These are phyloP conservation scores for Buxus sempervirens DNA, from an alignment of 164 flowering plant species.

Conservation along the genomic window DNA sequence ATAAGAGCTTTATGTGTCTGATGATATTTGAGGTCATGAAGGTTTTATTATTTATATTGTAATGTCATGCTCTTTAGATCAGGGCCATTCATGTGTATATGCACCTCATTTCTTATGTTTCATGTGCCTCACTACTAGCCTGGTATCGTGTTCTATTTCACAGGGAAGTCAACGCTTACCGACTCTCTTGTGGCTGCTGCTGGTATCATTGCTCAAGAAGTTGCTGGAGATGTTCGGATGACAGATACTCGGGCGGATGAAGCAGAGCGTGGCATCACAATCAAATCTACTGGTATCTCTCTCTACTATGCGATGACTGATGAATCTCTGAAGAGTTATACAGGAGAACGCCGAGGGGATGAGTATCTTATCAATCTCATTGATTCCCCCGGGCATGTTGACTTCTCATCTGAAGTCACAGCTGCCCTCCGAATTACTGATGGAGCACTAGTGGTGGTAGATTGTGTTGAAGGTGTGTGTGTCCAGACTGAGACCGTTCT, in stretches of 20 bases:
- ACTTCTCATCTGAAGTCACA: conserved; percentile 29
- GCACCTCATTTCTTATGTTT: too few relatives aligned
- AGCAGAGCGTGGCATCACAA: conserved; percentile 19
- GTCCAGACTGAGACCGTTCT: conserved; percentile 33
- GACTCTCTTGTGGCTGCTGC: conserved; percentile 58
- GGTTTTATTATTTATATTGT: too few relatives aligned
- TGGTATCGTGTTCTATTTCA: background rate
- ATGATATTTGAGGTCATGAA: background rate
- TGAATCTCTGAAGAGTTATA: conserved; percentile 18
- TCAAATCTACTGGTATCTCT: conserved; percentile 28
- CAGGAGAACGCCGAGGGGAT: conserved; percentile 24
- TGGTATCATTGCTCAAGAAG: conserved; percentile 64
- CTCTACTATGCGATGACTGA: conserved; percentile 26
- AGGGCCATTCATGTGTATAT: too few relatives aligned
- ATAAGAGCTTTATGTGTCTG: background rate
- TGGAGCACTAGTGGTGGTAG: conserved; percentile 31
- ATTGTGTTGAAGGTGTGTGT: conserved; percentile 32
- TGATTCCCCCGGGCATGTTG: conserved; percentile 37
- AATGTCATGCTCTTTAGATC: background rate
- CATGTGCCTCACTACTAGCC: background rate
- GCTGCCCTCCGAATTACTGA: conserved; percentile 29
- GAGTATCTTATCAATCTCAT: conserved; percentile 30
- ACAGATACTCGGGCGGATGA: conserved; percentile 35
- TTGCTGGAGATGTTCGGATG: conserved; percentile 43
- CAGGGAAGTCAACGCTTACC: conserved; percentile 61